Percentiles rank a stretch among this genome's conserved stretches.
Evolutionary conservation across 2,329 filamentous ascomycete genomes (phyloP).

Genomic region (Ceratocystis cacaofunesta): DNA sequence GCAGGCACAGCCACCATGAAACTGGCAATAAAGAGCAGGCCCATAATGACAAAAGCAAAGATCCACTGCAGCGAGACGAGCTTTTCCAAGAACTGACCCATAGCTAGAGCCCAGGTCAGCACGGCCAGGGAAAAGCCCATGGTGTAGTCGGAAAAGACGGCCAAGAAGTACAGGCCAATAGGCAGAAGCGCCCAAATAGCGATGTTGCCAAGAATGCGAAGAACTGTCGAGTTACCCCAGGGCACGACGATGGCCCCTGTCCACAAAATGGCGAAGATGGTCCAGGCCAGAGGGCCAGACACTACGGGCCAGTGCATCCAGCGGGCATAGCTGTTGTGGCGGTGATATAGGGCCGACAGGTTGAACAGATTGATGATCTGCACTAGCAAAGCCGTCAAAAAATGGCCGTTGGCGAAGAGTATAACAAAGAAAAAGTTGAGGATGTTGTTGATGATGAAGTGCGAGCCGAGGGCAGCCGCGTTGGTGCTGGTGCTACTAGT

Average conservation of each 20-base stretch:
- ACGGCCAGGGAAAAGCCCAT: slow-evolving; percentile 68
- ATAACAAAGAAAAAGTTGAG: slow-evolving; percentile 69
- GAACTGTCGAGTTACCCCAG: slow-evolving; percentile 49
- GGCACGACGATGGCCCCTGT: slow-evolving; percentile 70
- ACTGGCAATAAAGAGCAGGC: slow-evolving; percentile 54
- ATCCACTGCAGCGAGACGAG: slow-evolving; percentile 78
- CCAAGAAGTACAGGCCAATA: slow-evolving; percentile 63
- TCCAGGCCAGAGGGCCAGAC: slow-evolving; percentile 68
- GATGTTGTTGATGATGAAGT: slow-evolving; percentile 78
- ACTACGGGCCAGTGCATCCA: slow-evolving; percentile 65
- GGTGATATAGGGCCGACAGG: slow-evolving; percentile 64
- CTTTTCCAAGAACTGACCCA: slow-evolving; percentile 60
- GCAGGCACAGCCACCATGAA: slow-evolving; percentile 49
- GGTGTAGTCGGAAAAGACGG: slow-evolving; percentile 57
- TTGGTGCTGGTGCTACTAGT: slow-evolving; percentile 35
- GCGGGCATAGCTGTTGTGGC: slow-evolving; percentile 49
- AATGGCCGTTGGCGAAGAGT: slow-evolving; percentile 64
- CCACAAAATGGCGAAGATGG: slow-evolving; percentile 76
- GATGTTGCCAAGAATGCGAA: slow-evolving; percentile 71
- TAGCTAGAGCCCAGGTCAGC: slow-evolving; percentile 57
- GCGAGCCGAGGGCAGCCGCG: slow-evolving; percentile 62
- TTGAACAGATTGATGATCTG: slow-evolving; percentile 72
- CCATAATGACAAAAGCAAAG: slow-evolving; percentile 76
- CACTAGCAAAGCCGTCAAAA: slow-evolving; percentile 61
- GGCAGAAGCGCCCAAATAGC: slow-evolving; percentile 74